Percentiles rank a stretch among this genome's conserved stretches.
phyloP scores from a whole-genome alignment of 208 protist genomes.

The Leishmania tropica region DNA sequence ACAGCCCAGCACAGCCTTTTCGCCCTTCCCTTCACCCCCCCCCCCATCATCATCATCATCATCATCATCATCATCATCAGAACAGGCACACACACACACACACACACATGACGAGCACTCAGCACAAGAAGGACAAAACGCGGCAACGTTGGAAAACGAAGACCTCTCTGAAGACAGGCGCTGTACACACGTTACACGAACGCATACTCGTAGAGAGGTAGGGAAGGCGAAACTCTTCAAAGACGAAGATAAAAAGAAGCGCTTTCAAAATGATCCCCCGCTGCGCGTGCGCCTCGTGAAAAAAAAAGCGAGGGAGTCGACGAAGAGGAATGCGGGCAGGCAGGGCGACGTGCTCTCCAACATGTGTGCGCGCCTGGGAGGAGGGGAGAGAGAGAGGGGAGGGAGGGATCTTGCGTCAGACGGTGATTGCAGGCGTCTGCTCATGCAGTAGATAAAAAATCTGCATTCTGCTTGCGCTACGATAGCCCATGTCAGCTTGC shows the following conservation, averaged over 20 bases:
- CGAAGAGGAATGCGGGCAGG: background rate
- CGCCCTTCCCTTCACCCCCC: background rate
- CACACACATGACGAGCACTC: background rate
- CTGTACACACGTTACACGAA: background rate
- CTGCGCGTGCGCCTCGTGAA: background rate
- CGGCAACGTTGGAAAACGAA: background rate
- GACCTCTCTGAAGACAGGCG: background rate
- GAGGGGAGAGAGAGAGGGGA: too few species aligned
- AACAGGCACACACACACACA: background rate
- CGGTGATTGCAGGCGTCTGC: background rate
- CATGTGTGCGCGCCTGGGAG: background rate
- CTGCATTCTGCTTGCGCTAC: background rate
- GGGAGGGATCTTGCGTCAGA: background rate
- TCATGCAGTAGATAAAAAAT: background rate
- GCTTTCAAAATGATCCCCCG: background rate
- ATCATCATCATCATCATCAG: too few species aligned
- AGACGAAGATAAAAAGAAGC: background rate
- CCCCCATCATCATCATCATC: too few species aligned
- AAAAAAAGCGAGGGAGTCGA: background rate
- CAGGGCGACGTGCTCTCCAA: background rate
- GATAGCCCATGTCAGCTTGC: background rate
- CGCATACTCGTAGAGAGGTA: background rate
- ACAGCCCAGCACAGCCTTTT: background rate
- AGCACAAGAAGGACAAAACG: background rate
- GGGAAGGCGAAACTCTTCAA: background rate